phyloP scores from a whole-genome alignment of 441 rosid species.

The Macaranga tanarius region DNA sequence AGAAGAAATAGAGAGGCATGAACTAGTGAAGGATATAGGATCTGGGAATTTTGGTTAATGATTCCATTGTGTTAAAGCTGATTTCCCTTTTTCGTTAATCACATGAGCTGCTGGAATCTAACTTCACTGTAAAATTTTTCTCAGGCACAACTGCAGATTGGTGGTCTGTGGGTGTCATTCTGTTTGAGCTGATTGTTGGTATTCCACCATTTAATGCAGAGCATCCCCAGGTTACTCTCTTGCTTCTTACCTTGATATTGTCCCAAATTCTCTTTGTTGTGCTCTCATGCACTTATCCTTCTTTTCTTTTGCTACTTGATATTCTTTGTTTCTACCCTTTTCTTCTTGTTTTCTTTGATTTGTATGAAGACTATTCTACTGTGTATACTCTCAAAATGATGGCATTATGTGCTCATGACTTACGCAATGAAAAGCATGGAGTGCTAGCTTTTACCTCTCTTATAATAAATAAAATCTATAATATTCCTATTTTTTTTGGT shows the following conservation, averaged over 20 bases:
- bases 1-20: no score
- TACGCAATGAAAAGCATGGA: slow-evolving; percentile 1
- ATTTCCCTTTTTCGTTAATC: slow-evolving; percentile 8
- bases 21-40: no score
- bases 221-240: slow-evolving; percentile 81
- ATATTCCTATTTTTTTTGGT: background rate
- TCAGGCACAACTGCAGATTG: slow-evolving; percentile 99
- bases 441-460: background rate
- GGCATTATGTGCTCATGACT: background rate
- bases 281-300: slow-evolving; percentile 6
- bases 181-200: slow-evolving; percentile 94
- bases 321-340: background rate
- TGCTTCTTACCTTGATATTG: slow-evolving; percentile 14
- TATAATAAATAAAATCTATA: background rate
- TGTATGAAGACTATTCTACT: background rate
- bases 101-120: slow-evolving; percentile 14
- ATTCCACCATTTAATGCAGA: slow-evolving; percentile 99
- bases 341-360: background rate
- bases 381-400: background rate
- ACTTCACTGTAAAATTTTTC: slow-evolving; percentile 20
- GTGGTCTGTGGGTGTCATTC: slow-evolving; percentile 99
- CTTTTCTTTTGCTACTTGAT: background rate
- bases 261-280: slow-evolving; percentile 14
- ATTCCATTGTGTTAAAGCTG: background rate
- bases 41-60: no score